Evolutionary conservation across 1,139 yeast genomes (phyloP).

Genomic region (Protomyces inundatus): DNA sequence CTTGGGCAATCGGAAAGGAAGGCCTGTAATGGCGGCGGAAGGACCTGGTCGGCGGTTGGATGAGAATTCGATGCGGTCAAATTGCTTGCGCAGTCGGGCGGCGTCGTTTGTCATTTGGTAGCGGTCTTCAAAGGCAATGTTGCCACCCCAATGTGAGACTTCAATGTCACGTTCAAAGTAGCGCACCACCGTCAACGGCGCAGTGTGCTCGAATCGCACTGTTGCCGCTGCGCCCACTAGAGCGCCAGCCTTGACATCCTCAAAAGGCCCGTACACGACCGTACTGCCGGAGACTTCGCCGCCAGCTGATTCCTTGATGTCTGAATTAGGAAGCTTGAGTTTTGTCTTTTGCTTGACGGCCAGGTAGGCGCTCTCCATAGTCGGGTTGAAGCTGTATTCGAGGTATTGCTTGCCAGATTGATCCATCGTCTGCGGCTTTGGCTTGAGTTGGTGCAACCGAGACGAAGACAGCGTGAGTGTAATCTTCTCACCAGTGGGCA

Average conservation of each 20-base stretch:
- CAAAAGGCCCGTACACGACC: slow-evolving; percentile 56
- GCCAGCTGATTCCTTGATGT: slow-evolving; percentile 31
- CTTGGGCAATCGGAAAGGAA: slow-evolving; percentile 53
- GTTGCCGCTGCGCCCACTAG: slow-evolving; percentile 45
- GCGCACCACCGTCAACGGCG: slow-evolving; percentile 59
- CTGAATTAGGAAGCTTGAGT: slow-evolving; percentile 27
- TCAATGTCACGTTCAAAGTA: slow-evolving; percentile 69
- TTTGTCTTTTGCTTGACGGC: slow-evolving; percentile 51
- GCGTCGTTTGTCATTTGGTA: slow-evolving; percentile 76
- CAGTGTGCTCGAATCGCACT: slow-evolving; percentile 59
- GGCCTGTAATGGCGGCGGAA: slow-evolving; percentile 40
- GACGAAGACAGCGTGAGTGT: slow-evolving; percentile 52
- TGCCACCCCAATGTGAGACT: slow-evolving; percentile 70
- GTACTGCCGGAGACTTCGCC: slow-evolving; percentile 44
- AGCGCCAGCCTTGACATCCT: slow-evolving; percentile 47
- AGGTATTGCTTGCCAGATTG: slow-evolving; percentile 63
- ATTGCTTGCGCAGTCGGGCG: slow-evolving; percentile 54
- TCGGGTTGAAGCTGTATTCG: slow-evolving; percentile 51
- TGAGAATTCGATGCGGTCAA: slow-evolving; percentile 40
- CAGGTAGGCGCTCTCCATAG: slow-evolving; percentile 58
- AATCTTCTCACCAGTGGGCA: slow-evolving; percentile 51
- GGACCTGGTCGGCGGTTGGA: slow-evolving; percentile 35
- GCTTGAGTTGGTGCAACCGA: slow-evolving; percentile 48
- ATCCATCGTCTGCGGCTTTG: slow-evolving; percentile 60
- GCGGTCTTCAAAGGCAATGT: slow-evolving; percentile 69